Evolutionary conservation across 163 green algal species (phyloP).

Genomic region (Scenedesmus sp.): DNA sequence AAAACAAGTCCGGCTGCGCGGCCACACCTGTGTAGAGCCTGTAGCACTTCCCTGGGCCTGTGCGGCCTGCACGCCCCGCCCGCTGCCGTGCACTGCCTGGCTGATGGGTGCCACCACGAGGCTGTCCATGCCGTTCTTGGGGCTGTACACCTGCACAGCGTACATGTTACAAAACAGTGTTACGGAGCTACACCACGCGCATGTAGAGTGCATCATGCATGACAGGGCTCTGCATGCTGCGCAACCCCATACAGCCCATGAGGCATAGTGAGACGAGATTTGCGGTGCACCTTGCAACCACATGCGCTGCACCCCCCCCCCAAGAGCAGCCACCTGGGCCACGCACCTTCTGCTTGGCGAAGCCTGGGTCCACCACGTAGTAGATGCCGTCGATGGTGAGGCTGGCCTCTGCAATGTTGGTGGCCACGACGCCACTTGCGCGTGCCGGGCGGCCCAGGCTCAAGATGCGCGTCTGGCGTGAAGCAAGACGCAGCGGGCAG

Average conservation of each 20-base stretch:
- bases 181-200: too few species aligned
- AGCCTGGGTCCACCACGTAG: conserved; percentile 97
- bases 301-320: too few species aligned
- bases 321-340: not conserved
- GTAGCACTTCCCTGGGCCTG: conserved; percentile 97
- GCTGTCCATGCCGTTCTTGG: conserved; percentile 97
- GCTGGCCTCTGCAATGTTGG: conserved; percentile 96
- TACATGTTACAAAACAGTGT: not conserved
- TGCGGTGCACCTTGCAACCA: not conserved
- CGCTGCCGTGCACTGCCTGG: conserved; percentile 94
- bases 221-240: too few species aligned
- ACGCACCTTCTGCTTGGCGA: conserved; percentile 94
- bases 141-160: conserved; percentile 85
- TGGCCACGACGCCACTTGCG: conserved; percentile 95
- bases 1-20: too few species aligned
- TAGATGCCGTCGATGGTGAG: conserved; percentile 99
- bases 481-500: not conserved
- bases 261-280: too few species aligned
- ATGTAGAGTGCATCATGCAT: too few species aligned
- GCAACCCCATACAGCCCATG: too few species aligned
- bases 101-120: conserved; percentile 97
- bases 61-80: conserved; percentile 94
- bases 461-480: conserved; percentile 94
- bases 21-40: conserved; percentile 83
- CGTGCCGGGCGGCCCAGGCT: conserved; percentile 91